Evolutionary conservation across 805 yeast genomes (phyloP).

Genomic region (Yamadazyma sp.): DNA sequence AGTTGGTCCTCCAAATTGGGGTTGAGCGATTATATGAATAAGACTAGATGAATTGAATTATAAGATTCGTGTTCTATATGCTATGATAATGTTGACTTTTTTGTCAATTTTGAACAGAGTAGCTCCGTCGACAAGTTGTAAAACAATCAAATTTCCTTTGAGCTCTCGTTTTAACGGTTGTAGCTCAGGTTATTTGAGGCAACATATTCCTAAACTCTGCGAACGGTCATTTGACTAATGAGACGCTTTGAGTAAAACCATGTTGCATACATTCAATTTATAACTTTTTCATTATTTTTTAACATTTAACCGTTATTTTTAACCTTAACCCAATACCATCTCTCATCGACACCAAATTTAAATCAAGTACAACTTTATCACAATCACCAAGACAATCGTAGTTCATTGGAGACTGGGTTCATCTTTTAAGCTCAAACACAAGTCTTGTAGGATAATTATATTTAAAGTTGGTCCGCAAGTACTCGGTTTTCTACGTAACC

Average conservation of each 20-base stretch:
- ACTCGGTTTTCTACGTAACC: too few species aligned
- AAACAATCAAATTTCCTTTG: constrained; percentile 64
- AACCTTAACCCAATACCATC: too few species aligned
- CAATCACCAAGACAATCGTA: too few species aligned
- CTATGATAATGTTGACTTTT: constrained; percentile 4
- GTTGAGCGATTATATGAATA: constrained; percentile 46
- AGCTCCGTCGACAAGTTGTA: constrained; percentile 99
- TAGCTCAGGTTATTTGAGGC: constrained; percentile 79
- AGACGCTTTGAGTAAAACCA: constrained; percentile 99
- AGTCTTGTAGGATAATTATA: too few species aligned
- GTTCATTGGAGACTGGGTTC: too few species aligned
- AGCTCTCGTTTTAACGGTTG: constrained; percentile 45
- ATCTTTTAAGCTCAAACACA: too few species aligned
- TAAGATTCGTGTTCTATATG: background rate
- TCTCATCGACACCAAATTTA: too few species aligned
- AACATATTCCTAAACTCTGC: constrained; percentile 99
- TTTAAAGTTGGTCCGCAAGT: too few species aligned
- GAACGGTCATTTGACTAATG: constrained; percentile 81
- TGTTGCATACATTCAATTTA: constrained; percentile 78
- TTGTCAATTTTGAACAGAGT: constrained; percentile 65
- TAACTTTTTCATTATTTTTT: background rate
- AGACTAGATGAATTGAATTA: constrained; percentile 1
- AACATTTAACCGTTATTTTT: background rate
- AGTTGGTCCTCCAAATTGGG: constrained; percentile 43
- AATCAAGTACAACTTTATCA: too few species aligned